Evolutionary conservation across 495 filamentous ascomycete species (phyloP).

Genomic region (Cudoniella acicularis): DNA sequence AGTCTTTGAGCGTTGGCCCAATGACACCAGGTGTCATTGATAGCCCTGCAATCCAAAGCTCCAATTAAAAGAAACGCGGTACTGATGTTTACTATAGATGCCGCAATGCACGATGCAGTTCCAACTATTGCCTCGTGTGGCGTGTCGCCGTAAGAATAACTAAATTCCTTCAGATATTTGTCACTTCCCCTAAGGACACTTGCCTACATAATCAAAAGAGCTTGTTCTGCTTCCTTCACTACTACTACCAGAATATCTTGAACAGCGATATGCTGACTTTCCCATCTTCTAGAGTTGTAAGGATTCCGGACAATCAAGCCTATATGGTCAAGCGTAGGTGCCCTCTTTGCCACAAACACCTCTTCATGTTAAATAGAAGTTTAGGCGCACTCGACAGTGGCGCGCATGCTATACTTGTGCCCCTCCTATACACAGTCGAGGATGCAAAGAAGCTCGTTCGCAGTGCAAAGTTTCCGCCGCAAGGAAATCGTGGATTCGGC

Average conservation of each 20-base stretch:
- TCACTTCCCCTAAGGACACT: no score
- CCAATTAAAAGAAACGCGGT: no score
- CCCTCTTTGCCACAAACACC: background rate
- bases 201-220: no score
- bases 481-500: constrained; percentile 61
- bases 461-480: constrained; percentile 64
- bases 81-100: constrained; percentile 45
- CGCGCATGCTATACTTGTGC: constrained; percentile 66
- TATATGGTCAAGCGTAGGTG: constrained; percentile 70
- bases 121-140: constrained; percentile 65
- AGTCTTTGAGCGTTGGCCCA: no score
- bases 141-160: constrained; percentile 60
- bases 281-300: no score
- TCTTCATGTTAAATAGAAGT: constrained; percentile 12
- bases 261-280: no score
- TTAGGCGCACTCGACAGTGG: constrained; percentile 64
- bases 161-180: no score
- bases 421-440: constrained; percentile 60
- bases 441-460: constrained; percentile 57
- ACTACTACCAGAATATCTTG: no score
- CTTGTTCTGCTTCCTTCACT: no score
- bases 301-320: constrained; percentile 60
- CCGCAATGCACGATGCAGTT: constrained; percentile 79
- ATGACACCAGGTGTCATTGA: no score
- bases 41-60: no score